Evolutionary conservation across 176 grass and related monocot species (phyloP).

Genomic region (Ananas comosus): DNA sequence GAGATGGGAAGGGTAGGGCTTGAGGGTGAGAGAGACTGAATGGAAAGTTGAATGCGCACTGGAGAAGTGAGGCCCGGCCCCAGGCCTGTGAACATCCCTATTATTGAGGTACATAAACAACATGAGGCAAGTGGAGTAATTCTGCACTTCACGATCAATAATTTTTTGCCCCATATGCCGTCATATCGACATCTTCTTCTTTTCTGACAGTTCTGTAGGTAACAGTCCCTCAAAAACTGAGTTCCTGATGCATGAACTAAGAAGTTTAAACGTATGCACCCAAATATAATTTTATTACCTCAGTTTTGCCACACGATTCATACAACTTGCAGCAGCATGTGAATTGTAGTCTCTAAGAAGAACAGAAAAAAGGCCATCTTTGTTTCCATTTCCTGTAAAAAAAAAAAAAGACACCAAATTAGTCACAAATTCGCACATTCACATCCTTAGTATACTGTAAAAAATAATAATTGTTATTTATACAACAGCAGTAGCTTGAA

Average conservation of each 20-base stretch:
- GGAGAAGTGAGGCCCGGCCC: too few species aligned
- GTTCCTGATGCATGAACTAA: neutral
- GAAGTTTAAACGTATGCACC: neutral
- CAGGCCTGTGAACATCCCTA: too few species aligned
- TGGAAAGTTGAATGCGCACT: too few species aligned
- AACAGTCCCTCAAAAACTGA: neutral
- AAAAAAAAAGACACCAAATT: slow-evolving; percentile 18
- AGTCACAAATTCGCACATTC: slow-evolving; percentile 8
- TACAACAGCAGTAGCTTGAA: neutral
- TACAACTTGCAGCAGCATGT: slow-evolving; percentile 97
- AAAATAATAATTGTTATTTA: neutral
- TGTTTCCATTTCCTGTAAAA: slow-evolving; percentile 84
- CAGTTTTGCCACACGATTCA: slow-evolving; percentile 96
- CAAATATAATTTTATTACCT: slow-evolving; percentile 32
- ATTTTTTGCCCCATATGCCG: too few species aligned
- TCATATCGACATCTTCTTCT: too few species aligned
- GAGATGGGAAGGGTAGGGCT: too few species aligned
- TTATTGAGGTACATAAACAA: too few species aligned
- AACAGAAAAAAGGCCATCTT: slow-evolving; percentile 78
- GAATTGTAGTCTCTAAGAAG: slow-evolving; percentile 98
- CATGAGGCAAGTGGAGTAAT: too few species aligned
- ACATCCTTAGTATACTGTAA: slow-evolving; percentile 9
- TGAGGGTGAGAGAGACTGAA: too few species aligned
- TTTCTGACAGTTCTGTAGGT: too few species aligned
- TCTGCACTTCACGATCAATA: too few species aligned